Base-by-base conservation (phyloP, 1,284 basidiomycete genomes). In the Coniferiporia sulphurascens region DNA sequence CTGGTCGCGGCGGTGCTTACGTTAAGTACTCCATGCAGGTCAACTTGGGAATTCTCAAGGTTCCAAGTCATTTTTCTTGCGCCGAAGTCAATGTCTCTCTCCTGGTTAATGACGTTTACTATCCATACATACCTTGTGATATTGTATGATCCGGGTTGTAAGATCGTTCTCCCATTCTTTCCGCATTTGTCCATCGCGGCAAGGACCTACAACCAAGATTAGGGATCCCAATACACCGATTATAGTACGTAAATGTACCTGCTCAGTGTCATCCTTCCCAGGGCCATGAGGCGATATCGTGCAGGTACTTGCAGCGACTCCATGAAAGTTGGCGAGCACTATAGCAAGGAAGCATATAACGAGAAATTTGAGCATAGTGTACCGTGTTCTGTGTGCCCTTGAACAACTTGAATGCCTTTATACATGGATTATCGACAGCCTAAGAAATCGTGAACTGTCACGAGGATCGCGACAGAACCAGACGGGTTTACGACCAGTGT, bases 1-100 rank as follows among this genome's bases (percentile, higher is more conserved):
- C 15, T 34, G 12, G 8, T 19, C 12, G 38, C 38, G 38, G 22
- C 55, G 34, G 10, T 15, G 22, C 54, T 41, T 6, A 83, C 82
- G 63, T 76, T 84, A 10, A 87, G 70, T 62, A 72, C 75, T 0
- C 84, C 85, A 57, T 78, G 75, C 8, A 87, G 68, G 62, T 84
- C 79, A 2, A 87, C 78, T 9, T 68, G 74, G 2, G 82, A 71
- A 21, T 76, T 71, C n/a, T 72, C 69, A 13, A 87, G 72, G 59
- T 83, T 70, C 83, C 83, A 85, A 1, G 75, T 79, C 81, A 85
- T 82, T 65, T 83, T 84, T 60, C 83, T 83, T 19, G 48, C 4
- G 41, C 21, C 32, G 8, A 64, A 55, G 27, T 27, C 27, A 27
- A 27, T 27, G 27, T 52, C 15, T n/a, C 44, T 9, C 17, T n/a